Conservation (phyloP, 202 grass and related monocot species). For the Eragrostis tef region DNA sequence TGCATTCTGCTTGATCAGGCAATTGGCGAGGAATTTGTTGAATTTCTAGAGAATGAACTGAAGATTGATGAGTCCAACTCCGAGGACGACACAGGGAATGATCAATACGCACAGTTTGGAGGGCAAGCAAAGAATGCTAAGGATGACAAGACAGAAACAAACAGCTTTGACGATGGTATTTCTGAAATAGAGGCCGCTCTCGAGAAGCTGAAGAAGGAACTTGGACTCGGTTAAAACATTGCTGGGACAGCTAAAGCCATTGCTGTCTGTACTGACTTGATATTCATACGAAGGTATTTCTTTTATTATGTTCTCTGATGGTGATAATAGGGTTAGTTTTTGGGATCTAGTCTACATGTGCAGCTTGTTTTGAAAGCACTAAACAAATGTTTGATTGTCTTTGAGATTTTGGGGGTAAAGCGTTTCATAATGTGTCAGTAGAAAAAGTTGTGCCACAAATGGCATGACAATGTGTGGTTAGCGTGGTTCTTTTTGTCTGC, state of each 20-base stretch:
- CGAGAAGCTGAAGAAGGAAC: slow-evolving; percentile 85
- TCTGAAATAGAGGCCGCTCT: slow-evolving; percentile 84
- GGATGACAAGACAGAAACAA: slow-evolving; percentile 26
- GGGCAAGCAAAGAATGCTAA: slow-evolving; percentile 9
- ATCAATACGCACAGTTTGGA: slow-evolving; percentile 43
- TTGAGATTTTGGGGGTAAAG: not conserved
- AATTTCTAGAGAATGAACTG: slow-evolving; percentile 91
- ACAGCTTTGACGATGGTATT: slow-evolving; percentile 56
- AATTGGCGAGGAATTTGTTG: slow-evolving; percentile 85
- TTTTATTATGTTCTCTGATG: not conserved
- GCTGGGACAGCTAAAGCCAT: not conserved
- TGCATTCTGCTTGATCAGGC: slow-evolving; percentile 53
- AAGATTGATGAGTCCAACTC: slow-evolving; percentile 54
- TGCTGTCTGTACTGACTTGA: not conserved
- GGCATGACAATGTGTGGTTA: not conserved
- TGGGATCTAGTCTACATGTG: slow-evolving; percentile 17
- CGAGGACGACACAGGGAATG: slow-evolving; percentile 17
- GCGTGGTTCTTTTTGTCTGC: not conserved
- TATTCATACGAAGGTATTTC: slow-evolving; percentile 22
- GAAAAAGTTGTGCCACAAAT: not conserved
- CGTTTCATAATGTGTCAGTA: not conserved
- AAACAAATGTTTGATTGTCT: not conserved
- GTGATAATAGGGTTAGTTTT: too few species aligned
- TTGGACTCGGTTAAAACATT: slow-evolving; percentile 57
- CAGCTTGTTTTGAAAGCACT: slow-evolving; percentile 7